A percentile compares a stretch with the other conserved stretches of the same genome.
Evolutionary conservation across 768 basidiomycete genomes (phyloP).

Genomic region (Tulasnella calospora): DNA sequence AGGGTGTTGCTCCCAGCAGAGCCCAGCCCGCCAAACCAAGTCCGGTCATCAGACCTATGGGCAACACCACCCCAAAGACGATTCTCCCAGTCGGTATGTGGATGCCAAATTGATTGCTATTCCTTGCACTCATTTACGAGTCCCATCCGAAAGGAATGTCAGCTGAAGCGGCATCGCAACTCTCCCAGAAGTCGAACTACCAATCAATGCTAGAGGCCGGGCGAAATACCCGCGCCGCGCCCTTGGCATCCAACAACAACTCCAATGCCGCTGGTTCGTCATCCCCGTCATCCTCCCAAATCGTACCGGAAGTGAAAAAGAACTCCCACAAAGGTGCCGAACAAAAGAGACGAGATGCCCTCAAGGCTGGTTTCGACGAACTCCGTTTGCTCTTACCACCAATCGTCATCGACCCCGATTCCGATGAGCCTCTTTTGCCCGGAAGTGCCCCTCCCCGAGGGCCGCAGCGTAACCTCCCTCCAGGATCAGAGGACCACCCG

Average conservation of each 20-base stretch:
- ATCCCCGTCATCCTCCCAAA: slow-evolving; percentile 5
- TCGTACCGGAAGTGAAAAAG: slow-evolving; percentile 43
- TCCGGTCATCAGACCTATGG: slow-evolving; percentile 30
- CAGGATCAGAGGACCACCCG: slow-evolving; percentile 76
- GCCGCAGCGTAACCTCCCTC: slow-evolving; percentile 53
- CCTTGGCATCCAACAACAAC: not conserved
- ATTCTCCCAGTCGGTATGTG: slow-evolving; percentile 59
- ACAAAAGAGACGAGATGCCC: slow-evolving; percentile 92
- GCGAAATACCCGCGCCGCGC: slow-evolving; percentile 23
- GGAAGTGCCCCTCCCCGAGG: slow-evolving; percentile 87
- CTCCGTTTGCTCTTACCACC: slow-evolving; percentile 79
- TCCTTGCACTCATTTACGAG: not conserved
- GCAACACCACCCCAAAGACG: slow-evolving; percentile 60
- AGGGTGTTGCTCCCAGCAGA: not conserved
- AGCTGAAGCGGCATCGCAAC: slow-evolving; percentile 29
- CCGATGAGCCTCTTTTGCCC: slow-evolving; percentile 74
- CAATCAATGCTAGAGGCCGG: slow-evolving; percentile 30
- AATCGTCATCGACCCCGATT: slow-evolving; percentile 62
- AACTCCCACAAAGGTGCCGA: slow-evolving; percentile 94
- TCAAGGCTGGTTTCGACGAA: slow-evolving; percentile 90
- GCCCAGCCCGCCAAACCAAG: slow-evolving; percentile 29
- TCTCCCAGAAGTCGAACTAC: slow-evolving; percentile 30
- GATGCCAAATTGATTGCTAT: not conserved
- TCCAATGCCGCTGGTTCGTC: slow-evolving; percentile 15
- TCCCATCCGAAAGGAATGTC: slow-evolving; percentile 23